These are phyloP conservation scores for Boletus coccyginus DNA, from an alignment of 768 basidiomycete genomes.

Conservation along the genomic window DNA sequence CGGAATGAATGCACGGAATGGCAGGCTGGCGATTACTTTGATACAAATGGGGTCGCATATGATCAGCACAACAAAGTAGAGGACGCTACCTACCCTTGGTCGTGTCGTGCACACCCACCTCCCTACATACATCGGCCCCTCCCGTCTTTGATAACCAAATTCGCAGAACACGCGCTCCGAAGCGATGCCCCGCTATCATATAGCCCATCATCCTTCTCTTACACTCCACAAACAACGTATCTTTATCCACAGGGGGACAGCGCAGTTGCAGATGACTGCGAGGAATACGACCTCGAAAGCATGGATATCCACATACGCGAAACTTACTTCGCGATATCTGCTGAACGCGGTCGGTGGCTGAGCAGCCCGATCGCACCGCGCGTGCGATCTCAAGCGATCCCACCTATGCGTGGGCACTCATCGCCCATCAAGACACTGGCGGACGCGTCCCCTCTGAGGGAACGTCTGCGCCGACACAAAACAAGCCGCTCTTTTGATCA, in stretches of 20 bases:
- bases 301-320: slow-evolving; percentile 38
- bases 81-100: neutral
- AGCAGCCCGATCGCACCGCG: slow-evolving; percentile 43
- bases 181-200: neutral
- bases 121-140: slow-evolving; percentile 3
- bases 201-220: slow-evolving; percentile 2
- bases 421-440: slow-evolving; percentile 19
- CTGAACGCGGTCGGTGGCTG: slow-evolving; percentile 59
- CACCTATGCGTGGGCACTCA: slow-evolving; percentile 19
- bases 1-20: slow-evolving; percentile 3
- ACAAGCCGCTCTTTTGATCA: neutral
- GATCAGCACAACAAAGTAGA: neutral
- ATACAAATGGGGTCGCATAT: neutral
- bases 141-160: slow-evolving; percentile 22
- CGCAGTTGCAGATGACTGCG: slow-evolving; percentile 17
- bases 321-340: slow-evolving; percentile 54
- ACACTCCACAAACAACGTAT: neutral
- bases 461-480: slow-evolving; percentile 1
- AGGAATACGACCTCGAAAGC: slow-evolving; percentile 32
- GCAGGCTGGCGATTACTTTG: neutral
- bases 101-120: neutral
- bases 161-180: neutral
- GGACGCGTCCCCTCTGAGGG: slow-evolving; percentile 4
- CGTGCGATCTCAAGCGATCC: slow-evolving; percentile 12
- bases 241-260: slow-evolving; percentile 13